Conservation (phyloP, 495 filamentous ascomycete species). For the Aspergillus mulundensis region DNA sequence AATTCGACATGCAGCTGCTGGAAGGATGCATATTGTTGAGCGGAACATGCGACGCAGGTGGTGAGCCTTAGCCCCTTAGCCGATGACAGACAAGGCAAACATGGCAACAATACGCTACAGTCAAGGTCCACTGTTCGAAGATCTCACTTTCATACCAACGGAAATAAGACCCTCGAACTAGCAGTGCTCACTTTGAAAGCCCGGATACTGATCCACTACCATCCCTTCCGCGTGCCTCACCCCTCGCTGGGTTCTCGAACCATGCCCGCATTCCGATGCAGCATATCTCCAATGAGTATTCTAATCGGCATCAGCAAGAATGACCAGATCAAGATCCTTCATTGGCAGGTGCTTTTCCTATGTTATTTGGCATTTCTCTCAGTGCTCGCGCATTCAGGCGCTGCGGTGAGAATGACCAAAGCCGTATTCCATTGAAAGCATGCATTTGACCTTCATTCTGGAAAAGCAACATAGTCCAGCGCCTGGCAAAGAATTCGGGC, state of each 20-base stretch:
- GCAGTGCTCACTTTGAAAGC: too few relatives aligned
- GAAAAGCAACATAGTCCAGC: not conserved
- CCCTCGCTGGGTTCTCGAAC: not conserved
- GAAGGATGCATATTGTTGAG: too few relatives aligned
- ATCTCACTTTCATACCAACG: too few relatives aligned
- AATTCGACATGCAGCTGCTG: too few relatives aligned
- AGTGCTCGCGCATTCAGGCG: not conserved
- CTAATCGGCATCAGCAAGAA: not conserved
- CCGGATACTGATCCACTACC: not conserved
- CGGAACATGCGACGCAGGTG: too few relatives aligned
- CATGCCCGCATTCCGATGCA: not conserved
- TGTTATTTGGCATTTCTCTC: not conserved
- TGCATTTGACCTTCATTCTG: not conserved
- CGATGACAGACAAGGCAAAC: too few relatives aligned
- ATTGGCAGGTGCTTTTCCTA: not conserved
- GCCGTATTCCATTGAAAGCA: not conserved
- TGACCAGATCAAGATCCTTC: too few relatives aligned
- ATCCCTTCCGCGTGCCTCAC: conserved; percentile 2
- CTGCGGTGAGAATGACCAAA: not conserved
- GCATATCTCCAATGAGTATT: not conserved
- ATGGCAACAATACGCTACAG: too few relatives aligned
- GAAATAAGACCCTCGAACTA: too few relatives aligned
- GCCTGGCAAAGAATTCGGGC: not conserved
- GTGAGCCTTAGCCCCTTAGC: too few relatives aligned
- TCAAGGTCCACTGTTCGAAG: too few relatives aligned